Evolutionary conservation across 495 filamentous ascomycete genomes (phyloP).

Genomic region (Cercophora newfieldiana): DNA sequence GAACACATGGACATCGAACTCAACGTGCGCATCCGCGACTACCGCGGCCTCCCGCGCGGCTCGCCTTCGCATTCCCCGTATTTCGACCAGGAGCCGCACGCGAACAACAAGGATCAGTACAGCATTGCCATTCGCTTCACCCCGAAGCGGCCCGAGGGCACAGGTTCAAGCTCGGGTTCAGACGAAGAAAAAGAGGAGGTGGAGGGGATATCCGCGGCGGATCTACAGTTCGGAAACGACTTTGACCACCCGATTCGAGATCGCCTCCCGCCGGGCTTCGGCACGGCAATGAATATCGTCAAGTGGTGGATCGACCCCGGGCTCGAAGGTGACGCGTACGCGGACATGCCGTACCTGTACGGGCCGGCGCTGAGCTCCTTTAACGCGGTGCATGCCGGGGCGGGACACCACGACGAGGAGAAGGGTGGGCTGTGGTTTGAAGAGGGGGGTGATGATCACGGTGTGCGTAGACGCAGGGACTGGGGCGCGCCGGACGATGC

Average conservation of each 20-base stretch:
- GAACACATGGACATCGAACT: constrained; percentile 61
- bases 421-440: constrained; percentile 57
- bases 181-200: background rate
- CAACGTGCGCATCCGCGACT: constrained; percentile 66
- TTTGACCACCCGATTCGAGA: constrained; percentile 86
- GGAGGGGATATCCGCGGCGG: constrained; percentile 60
- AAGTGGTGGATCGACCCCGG: constrained; percentile 87
- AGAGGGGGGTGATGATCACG: constrained; percentile 69
- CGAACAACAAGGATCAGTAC: constrained; percentile 69
- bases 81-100: constrained; percentile 68
- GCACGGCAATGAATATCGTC: constrained; percentile 74
- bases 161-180: background rate
- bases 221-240: constrained; percentile 89
- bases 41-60: constrained; percentile 56
- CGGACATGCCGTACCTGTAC: constrained; percentile 81
- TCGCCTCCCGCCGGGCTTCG: constrained; percentile 82
- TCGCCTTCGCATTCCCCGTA: constrained; percentile 66
- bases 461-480: constrained; percentile 47
- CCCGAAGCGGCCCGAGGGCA: constrained; percentile 51
- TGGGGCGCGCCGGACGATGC: constrained; percentile 54
- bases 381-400: constrained; percentile 68
- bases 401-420: constrained; percentile 43
- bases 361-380: constrained; percentile 72
- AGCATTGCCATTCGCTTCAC: constrained; percentile 74
- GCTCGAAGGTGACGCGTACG: constrained; percentile 82